Percentiles rank a stretch among this genome's conserved stretches.
phyloP scores from a whole-genome alignment of 208 protist genomes.

The Leishmania martiniquensis region DNA sequence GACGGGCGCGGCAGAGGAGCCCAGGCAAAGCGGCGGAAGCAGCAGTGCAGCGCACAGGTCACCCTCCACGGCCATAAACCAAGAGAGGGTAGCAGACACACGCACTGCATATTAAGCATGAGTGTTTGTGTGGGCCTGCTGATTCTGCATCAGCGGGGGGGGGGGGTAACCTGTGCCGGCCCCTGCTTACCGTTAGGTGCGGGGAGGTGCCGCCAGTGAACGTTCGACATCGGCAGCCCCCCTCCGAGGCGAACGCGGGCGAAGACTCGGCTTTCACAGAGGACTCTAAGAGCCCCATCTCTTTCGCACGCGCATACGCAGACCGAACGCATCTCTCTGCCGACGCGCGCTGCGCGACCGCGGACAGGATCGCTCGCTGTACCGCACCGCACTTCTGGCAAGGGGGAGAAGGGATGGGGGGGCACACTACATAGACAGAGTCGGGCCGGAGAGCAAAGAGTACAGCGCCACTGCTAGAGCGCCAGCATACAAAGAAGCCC shows the following conservation, averaged over 20 bases:
- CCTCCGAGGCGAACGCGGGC: background rate
- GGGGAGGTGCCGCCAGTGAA: background rate
- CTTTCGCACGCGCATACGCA: background rate
- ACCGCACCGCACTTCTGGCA: background rate
- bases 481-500: background rate
- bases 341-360: background rate
- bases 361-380: background rate
- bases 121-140: background rate
- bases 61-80: background rate
- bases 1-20: background rate
- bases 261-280: background rate
- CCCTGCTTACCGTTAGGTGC: background rate
- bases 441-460: background rate
- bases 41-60: background rate
- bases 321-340: background rate
- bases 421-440: background rate
- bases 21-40: background rate
- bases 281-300: background rate
- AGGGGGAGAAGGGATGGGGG: too few relatives aligned
- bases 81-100: background rate
- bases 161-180: background rate
- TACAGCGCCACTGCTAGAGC: background rate
- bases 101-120: background rate
- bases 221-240: background rate
- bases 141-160: background rate